These are phyloP conservation scores for Kewa caespitosa DNA, from an alignment of 179 eudicot species.

Conservation along the genomic window DNA sequence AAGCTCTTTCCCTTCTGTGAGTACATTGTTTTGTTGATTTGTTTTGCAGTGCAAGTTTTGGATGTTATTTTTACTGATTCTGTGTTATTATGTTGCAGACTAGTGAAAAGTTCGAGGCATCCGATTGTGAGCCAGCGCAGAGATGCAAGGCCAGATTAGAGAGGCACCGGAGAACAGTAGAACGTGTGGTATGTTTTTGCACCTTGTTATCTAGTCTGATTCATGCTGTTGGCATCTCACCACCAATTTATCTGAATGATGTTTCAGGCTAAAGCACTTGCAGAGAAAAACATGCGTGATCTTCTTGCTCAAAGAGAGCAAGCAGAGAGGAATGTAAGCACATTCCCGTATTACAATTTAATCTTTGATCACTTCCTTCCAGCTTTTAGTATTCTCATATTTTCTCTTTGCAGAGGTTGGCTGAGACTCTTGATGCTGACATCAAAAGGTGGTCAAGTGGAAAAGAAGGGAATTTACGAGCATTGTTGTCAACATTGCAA, in stretches of 20 bases:
- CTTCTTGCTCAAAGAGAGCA: slow-evolving; percentile 84
- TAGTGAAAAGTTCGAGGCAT: slow-evolving; percentile 45
- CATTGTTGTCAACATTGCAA: slow-evolving; percentile 93
- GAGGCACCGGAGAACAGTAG: slow-evolving; percentile 87
- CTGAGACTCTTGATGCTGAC: slow-evolving; percentile 92
- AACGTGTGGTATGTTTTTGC: slow-evolving; percentile 72
- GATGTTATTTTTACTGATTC: slow-evolving; percentile 11
- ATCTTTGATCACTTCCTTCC: neutral
- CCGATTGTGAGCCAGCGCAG: slow-evolving; percentile 63
- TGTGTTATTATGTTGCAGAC: slow-evolving; percentile 27
- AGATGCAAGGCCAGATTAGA: slow-evolving; percentile 82
- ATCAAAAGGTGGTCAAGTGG: slow-evolving; percentile 95
- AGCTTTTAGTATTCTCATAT: too few relatives aligned
- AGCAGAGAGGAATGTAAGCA: slow-evolving; percentile 83
- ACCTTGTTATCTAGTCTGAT: slow-evolving; percentile 13
- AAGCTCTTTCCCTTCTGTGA: slow-evolving; percentile 46
- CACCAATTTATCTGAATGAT: slow-evolving; percentile 12
- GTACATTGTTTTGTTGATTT: slow-evolving; percentile 18
- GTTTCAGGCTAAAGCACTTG: slow-evolving; percentile 92
- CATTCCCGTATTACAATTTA: neutral
- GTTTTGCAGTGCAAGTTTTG: neutral
- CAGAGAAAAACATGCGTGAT: slow-evolving; percentile 90
- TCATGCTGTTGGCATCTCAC: neutral
- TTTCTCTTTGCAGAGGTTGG: slow-evolving; percentile 59
- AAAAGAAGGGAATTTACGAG: slow-evolving; percentile 92